phyloP scores from a whole-genome alignment of 495 filamentous ascomycete species.

The Collariella sp. region DNA sequence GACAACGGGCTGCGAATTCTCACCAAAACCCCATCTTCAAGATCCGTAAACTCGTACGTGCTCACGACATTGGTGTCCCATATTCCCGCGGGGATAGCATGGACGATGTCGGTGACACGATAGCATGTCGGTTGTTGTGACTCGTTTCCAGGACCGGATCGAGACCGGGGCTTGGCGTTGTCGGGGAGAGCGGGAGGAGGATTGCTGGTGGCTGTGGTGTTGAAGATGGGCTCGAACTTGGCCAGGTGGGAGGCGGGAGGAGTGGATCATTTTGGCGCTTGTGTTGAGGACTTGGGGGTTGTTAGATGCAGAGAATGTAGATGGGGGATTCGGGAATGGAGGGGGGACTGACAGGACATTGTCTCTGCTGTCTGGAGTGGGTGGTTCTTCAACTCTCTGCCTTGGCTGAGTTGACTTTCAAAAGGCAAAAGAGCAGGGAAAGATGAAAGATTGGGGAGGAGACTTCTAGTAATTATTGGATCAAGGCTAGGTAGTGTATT shows the following conservation, averaged over 20 bases:
- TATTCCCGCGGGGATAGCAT: constrained; percentile 32
- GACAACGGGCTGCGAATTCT: constrained; percentile 37
- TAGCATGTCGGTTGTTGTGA: constrained; percentile 6
- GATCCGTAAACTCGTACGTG: constrained; percentile 37
- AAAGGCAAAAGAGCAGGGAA: no score
- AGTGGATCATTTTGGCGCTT: constrained; percentile 42
- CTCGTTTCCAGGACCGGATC: background rate
- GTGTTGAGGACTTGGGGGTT: constrained; percentile 29
- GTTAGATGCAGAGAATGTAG: background rate
- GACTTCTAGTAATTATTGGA: no score
- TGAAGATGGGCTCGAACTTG: constrained; percentile 26
- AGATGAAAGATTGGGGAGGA: no score
- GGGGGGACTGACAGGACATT: constrained; percentile 26
- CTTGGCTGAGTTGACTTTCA: no score
- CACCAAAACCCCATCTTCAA: constrained; percentile 35
- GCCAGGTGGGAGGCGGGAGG: constrained; percentile 48
- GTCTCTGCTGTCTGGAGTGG: no score
- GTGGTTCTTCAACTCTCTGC: no score
- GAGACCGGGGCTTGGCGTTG: constrained; percentile 11
- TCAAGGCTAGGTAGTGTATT: no score
- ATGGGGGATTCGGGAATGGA: background rate
- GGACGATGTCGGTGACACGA: constrained; percentile 30
- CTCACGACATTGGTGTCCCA: constrained; percentile 43
- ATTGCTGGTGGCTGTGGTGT: background rate
- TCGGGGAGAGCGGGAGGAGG: constrained; percentile 16